Evolutionary conservation across 2,329 filamentous ascomycete genomes (phyloP), one percentile per base, ranked within the genome.

Genomic region (Dichotomopilus funicola): DNA sequence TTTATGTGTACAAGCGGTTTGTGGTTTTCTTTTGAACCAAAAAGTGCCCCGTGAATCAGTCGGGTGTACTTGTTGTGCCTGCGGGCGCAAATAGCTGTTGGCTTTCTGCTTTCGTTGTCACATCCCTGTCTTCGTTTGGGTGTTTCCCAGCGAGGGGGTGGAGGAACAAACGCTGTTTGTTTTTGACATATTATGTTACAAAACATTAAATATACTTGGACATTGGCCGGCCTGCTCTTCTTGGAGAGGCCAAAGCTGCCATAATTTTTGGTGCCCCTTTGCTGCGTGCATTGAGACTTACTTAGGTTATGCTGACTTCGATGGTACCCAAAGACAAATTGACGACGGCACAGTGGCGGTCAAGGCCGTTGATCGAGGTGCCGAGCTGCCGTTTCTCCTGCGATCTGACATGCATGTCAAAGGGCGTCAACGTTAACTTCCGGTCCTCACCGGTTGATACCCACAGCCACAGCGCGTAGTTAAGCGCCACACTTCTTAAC

Each of bases 221-320:
- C 13, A 2, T 53, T 43, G 55, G 55, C 55, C 40, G 55, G 55
- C 46, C 55, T 50, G 47, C 46, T 57, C 55, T 13, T 5, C 12
- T 53, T 53, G 3, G 55, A 57, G 55, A 50, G 46, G 55, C 11
- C 55, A 10, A 46, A 41, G 1, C 36, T 53, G 55, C 55, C 51
- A 48, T 57, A 38, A n/a, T 33, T 43, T 40, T 36, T 12, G 13
- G 10, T 7, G 45, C n/a, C 11, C 37, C 33, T 42, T 9, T 8
- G 2, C 12, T 12, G 37, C 37, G 19, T 38, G 8, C 37, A 2
- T 38, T 8, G 37, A 38, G 37, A 38, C 8, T 38, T 38, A 9
- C 8, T 38, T 38, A 8, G 8, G 37, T 38, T 38, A 12, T 38
- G 8, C 8, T 38, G 37, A 8, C 8, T 38, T 38, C 12, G 37